Base-by-base conservation (phyloP, 306 rosid genomes). In the Erythrophleum fordii region DNA sequence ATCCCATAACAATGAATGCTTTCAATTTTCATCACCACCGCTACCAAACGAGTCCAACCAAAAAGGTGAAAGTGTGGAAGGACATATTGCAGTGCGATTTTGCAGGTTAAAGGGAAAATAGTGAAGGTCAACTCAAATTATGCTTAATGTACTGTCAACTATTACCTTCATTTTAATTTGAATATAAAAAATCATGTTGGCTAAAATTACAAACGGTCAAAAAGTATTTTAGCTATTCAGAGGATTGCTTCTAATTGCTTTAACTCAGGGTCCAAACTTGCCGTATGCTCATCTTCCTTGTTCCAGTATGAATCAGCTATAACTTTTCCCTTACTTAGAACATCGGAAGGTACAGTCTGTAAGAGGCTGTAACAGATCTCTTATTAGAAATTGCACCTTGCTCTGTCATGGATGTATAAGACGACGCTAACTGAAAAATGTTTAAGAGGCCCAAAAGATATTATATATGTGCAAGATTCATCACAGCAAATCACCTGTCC, bases 311-410 rank as follows among this genome's bases (percentile, higher is more conserved):
- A 87, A 79, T 95, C 94, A 0, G 99, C 99, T 8, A 92, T 79
- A 10, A 86, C 84, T 85, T 88, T 85, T 44, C 94, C 98, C 81
- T 93, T 93, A 11, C 83, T 86, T 13, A 93, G 85, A 86, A 91
- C 94, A 71, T 93, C 97, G 11, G 92, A 80, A 1, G 98, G 94
- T 29, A 95, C 99, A 5, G 98, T 95, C 83, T 86, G 90, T 46
- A 95, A 92, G 80, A 90, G 99, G 82, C 99, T 95, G 91, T 87
- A 79, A 88, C 69, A 73, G 60, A 82, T 75, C 81, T 31, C 64
- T 20, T 20, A 42, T 84, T 66, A 78, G 83, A 81, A 79, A 59
- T 16, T 26, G 18, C 29, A 74, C 58, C 46, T 80, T 72, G 49
- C 11, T 44, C 44, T 34, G 1, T 73, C 52, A 68, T 72, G 34